Percentiles rank a stretch among this genome's conserved stretches.
Evolutionary conservation across 106 monocot species (phyloP).

Genomic region (Platanthera zijinensis): DNA sequence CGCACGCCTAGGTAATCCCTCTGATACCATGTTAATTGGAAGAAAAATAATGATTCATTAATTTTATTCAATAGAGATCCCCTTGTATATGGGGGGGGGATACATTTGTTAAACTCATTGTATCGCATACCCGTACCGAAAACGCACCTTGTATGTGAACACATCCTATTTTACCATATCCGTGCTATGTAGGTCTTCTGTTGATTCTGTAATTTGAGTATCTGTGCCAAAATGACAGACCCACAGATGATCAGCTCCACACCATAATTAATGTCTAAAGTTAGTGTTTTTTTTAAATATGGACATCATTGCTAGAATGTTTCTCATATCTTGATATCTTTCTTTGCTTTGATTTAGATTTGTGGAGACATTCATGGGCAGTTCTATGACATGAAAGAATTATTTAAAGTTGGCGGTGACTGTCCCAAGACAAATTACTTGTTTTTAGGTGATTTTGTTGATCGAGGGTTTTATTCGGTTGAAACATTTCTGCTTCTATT

Average conservation of each 20-base stretch:
- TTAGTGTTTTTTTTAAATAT: not conserved
- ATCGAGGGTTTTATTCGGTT: conserved; percentile 97
- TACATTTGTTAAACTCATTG: too few relatives aligned
- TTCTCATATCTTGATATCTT: not conserved
- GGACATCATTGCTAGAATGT: not conserved
- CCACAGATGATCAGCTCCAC: not conserved
- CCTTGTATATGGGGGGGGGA: too few relatives aligned
- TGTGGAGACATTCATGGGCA: conserved; percentile 99
- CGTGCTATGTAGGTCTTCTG: not conserved
- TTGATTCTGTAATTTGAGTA: not conserved
- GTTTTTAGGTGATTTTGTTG: conserved; percentile 99
- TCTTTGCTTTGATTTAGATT: conserved; percentile 37
- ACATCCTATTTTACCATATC: too few relatives aligned
- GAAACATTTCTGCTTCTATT: conserved; percentile 94
- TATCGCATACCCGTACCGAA: too few relatives aligned
- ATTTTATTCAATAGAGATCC: too few relatives aligned
- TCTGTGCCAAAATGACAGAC: not conserved
- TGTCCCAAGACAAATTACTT: conserved; percentile 98
- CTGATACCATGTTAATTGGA: too few relatives aligned
- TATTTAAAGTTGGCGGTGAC: conserved; percentile 92
- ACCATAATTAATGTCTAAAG: not conserved
- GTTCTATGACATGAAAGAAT: conserved; percentile 98
- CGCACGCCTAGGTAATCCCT: too few relatives aligned
- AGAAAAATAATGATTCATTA: too few relatives aligned
- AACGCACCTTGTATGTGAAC: too few relatives aligned